Evolutionary conservation across 2,329 filamentous ascomycete genomes (phyloP).

Genomic region (Botrytis hyacinthi): DNA sequence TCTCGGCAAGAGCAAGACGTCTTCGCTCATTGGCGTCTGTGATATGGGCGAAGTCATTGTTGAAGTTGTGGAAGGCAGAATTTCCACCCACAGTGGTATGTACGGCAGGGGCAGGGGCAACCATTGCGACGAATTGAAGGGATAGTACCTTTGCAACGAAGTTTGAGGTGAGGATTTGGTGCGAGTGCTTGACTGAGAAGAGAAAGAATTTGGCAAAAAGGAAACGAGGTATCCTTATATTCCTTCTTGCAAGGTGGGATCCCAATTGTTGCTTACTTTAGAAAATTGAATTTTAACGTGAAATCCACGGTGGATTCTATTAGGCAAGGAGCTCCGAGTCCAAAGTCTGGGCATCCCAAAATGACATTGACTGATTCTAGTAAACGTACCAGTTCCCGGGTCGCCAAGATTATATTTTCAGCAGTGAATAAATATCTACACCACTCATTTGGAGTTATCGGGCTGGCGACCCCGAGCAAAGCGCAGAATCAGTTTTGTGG

Average conservation of each 20-base stretch:
- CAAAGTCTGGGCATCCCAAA: conserved; percentile 17
- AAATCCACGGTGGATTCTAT: neutral
- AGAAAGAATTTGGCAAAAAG: neutral
- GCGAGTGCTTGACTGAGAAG: conserved; percentile 25
- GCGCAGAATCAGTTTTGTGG: neutral
- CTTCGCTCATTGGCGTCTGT: conserved; percentile 75
- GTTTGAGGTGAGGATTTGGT: neutral
- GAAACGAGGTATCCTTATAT: conserved; percentile 16
- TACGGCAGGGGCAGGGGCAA: conserved; percentile 54
- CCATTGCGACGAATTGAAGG: conserved; percentile 15
- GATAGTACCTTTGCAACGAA: neutral
- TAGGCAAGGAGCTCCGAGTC: conserved; percentile 17
- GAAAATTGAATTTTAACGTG: neutral
- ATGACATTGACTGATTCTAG: conserved; percentile 2
- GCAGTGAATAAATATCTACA: neutral
- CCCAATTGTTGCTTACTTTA: neutral
- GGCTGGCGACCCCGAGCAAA: neutral
- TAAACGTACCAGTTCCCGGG: neutral
- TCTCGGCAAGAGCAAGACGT: conserved; percentile 74
- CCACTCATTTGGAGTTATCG: neutral
- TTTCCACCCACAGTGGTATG: conserved; percentile 72
- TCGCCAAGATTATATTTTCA: neutral
- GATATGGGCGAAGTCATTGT: conserved; percentile 67
- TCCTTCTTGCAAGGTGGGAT: neutral
- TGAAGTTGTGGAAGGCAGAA: conserved; percentile 72